Evolutionary conservation across 306 rosid genomes (phyloP).

Genomic region (Herpetospermum pedunculosum): DNA sequence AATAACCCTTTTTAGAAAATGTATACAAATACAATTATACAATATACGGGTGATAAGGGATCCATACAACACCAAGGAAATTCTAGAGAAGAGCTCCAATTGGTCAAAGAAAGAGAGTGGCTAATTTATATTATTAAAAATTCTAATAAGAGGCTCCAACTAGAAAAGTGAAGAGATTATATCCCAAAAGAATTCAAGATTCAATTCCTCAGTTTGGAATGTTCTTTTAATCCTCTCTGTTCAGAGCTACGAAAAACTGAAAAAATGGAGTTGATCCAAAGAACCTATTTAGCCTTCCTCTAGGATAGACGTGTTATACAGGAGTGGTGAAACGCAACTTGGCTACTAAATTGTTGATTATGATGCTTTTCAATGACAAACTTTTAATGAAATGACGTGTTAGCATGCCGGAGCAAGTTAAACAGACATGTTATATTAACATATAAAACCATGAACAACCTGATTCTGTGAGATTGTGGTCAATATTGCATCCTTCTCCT

Average conservation of each 20-base stretch:
- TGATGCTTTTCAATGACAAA: not conserved
- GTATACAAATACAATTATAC: not conserved
- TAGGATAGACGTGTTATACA: not conserved
- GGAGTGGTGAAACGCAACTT: not conserved
- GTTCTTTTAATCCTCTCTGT: not conserved
- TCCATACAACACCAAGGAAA: not conserved
- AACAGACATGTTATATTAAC: not conserved
- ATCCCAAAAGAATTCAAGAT: not conserved
- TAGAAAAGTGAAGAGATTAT: not conserved
- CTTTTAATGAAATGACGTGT: not conserved
- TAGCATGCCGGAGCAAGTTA: not conserved
- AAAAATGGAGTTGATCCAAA: not conserved
- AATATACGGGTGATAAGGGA: not conserved
- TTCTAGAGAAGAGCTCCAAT: not conserved
- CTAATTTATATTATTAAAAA: not conserved
- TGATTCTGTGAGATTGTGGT: slow-evolving; percentile 59
- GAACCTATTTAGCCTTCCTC: not conserved
- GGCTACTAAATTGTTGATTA: not conserved
- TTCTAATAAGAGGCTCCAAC: not conserved
- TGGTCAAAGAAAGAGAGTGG: not conserved
- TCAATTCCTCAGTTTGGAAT: not conserved
- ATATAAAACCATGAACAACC: slow-evolving; percentile 27
- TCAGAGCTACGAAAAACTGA: not conserved
- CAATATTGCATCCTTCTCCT: slow-evolving; percentile 66
- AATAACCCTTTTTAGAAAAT: not conserved